Percentiles rank a stretch among this genome's conserved stretches.
phyloP scores from a whole-genome alignment of 176 grass and related monocot genomes.

The Oryza rufipogon region DNA sequence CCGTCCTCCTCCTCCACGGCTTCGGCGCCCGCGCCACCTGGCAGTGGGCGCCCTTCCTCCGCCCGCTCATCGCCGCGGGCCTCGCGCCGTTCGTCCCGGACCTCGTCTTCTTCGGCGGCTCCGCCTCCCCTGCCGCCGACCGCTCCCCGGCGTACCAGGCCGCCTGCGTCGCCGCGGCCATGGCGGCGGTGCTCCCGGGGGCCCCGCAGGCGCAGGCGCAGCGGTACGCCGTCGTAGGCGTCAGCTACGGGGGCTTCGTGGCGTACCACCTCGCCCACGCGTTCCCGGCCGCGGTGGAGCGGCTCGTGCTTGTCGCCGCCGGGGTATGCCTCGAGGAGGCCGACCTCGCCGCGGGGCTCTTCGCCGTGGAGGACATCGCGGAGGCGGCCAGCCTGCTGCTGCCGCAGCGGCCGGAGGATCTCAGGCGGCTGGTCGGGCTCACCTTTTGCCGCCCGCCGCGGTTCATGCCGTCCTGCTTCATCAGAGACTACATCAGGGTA shows the following conservation, averaged over 20 bases:
- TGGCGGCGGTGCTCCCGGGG: slow-evolving; percentile 40
- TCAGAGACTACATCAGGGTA: slow-evolving; percentile 76
- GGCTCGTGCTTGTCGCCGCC: slow-evolving; percentile 61
- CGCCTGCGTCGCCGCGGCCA: slow-evolving; percentile 42
- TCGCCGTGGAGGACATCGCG: slow-evolving; percentile 63
- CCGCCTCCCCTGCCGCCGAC: slow-evolving; percentile 54
- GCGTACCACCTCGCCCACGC: slow-evolving; percentile 74
- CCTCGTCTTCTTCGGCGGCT: slow-evolving; percentile 88
- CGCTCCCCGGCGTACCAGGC: slow-evolving; percentile 83
- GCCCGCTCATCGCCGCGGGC: slow-evolving; percentile 69
- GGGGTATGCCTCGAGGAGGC: slow-evolving; percentile 82
- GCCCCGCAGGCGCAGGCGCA: slow-evolving; percentile 7
- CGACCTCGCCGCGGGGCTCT: slow-evolving; percentile 68
- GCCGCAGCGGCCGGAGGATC: slow-evolving; percentile 81
- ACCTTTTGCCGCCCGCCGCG: slow-evolving; percentile 71
- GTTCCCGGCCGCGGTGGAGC: slow-evolving; percentile 61
- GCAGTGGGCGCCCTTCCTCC: slow-evolving; percentile 81
- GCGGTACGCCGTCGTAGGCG: slow-evolving; percentile 62
- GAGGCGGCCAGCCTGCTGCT: slow-evolving; percentile 74
- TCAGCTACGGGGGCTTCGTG: slow-evolving; percentile 91
- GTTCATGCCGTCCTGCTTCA: slow-evolving; percentile 84
- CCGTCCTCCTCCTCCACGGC: slow-evolving; percentile 82
- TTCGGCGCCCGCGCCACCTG: slow-evolving; percentile 84
- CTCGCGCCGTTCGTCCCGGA: slow-evolving; percentile 89
- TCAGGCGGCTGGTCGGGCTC: slow-evolving; percentile 63